phyloP scores from a whole-genome alignment of 2,329 filamentous ascomycete species.

The Neopestalotiopsis sp. region DNA sequence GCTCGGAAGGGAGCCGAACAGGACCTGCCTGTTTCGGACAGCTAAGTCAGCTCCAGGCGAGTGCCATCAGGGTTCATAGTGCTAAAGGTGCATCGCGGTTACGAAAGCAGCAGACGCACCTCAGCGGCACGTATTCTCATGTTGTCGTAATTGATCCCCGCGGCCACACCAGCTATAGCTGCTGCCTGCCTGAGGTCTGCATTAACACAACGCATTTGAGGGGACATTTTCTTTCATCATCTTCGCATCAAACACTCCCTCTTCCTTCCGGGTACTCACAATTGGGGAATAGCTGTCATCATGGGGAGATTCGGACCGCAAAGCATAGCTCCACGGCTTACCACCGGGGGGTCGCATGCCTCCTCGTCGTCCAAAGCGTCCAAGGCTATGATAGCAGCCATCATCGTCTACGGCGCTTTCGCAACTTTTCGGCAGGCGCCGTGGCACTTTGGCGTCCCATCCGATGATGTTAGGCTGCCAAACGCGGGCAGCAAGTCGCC shows the following conservation, averaged over 20 bases:
- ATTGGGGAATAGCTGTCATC: neutral
- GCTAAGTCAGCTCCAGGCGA: neutral
- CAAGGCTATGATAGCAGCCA: neutral
- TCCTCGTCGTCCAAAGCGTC: neutral
- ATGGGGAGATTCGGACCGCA: neutral
- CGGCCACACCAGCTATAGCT: neutral
- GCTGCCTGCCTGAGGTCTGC: neutral
- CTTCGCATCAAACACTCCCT: neutral
- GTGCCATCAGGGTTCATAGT: neutral
- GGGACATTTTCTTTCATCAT: neutral
- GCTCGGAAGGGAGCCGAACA: neutral
- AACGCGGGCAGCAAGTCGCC: slow-evolving; percentile 19
- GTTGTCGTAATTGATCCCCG: no score
- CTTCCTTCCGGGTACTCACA: neutral
- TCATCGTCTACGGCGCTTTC: neutral
- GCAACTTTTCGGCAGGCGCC: neutral
- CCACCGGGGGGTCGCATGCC: neutral
- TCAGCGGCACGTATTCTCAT: neutral
- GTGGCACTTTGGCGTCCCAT: neutral
- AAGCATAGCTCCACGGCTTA: neutral
- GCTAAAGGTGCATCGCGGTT: neutral
- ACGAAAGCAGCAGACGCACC: neutral
- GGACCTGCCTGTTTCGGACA: neutral
- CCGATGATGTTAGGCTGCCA: neutral
- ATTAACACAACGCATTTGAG: neutral